Percentiles rank a stretch among this genome's conserved stretches.
phyloP scores from a whole-genome alignment of 2,329 filamentous ascomycete species.

The Talaromyces rugulosus region DNA sequence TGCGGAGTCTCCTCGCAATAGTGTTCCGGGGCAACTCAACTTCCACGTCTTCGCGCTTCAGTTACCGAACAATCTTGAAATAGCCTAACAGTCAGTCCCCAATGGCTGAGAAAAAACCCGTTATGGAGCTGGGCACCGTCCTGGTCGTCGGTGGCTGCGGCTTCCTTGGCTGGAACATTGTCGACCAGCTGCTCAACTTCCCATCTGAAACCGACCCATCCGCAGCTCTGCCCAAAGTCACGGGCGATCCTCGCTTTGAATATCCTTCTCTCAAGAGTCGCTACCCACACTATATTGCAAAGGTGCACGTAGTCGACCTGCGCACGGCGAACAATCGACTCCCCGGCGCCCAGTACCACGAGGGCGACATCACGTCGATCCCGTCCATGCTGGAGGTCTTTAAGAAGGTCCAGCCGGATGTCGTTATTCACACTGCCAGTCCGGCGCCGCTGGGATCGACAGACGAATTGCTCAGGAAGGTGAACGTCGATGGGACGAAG shows the following conservation, averaged over 20 bases:
- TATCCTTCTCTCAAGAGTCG: slow-evolving; percentile 34
- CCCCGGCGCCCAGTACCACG: slow-evolving; percentile 62
- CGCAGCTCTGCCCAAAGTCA: slow-evolving; percentile 32
- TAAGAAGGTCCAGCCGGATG: slow-evolving; percentile 63
- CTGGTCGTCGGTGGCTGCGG: slow-evolving; percentile 80
- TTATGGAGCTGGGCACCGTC: slow-evolving; percentile 59
- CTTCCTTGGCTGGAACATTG: slow-evolving; percentile 78
- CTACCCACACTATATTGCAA: slow-evolving; percentile 41
- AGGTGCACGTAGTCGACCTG: slow-evolving; percentile 69
- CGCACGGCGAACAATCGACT: slow-evolving; percentile 65
- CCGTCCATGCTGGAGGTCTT: slow-evolving; percentile 61
- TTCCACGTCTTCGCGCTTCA: background rate
- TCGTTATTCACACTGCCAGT: slow-evolving; percentile 88
- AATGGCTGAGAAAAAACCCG: slow-evolving; percentile 23
- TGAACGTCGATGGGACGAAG: slow-evolving; percentile 84
- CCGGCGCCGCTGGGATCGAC: slow-evolving; percentile 52
- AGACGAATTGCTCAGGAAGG: slow-evolving; percentile 65
- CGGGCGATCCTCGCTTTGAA: slow-evolving; percentile 32
- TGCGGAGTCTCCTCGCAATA: background rate
- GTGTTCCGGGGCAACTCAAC: background rate
- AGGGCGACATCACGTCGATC: slow-evolving; percentile 71
- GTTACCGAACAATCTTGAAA: background rate
- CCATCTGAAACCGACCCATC: slow-evolving; percentile 43
- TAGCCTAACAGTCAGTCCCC: background rate
- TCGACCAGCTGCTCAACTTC: slow-evolving; percentile 65